Conservation (phyloP, 495 filamentous ascomycete species). For the Trichocladium antarcticum region DNA sequence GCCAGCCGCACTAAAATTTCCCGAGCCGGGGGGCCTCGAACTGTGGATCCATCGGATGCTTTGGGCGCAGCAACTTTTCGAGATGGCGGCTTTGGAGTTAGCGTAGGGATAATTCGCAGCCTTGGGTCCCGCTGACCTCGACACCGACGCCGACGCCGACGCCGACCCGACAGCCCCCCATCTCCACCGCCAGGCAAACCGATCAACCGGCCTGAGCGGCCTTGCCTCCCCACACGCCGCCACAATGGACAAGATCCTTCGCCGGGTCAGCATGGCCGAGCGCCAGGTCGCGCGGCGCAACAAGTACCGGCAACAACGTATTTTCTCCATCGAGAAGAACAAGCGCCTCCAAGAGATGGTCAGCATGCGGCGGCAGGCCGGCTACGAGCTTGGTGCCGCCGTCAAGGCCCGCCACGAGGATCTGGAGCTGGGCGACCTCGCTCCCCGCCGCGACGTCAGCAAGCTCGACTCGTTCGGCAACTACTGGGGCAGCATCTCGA, state of each 20-base stretch:
- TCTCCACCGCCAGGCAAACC: background rate
- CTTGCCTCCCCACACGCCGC: background rate
- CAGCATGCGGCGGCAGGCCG: background rate
- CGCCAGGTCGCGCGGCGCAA: conserved; percentile 46
- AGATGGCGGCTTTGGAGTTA: conserved; percentile 1
- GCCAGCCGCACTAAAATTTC: conserved; percentile 10
- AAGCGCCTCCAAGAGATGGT: conserved; percentile 17
- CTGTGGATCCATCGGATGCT: conserved; percentile 1
- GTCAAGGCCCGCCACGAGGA: conserved; percentile 46
- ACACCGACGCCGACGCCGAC: background rate
- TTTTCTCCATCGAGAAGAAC: conserved; percentile 28
- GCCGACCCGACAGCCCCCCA: background rate
- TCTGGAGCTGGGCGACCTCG: conserved; percentile 62
- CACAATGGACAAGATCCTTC: conserved; percentile 66
- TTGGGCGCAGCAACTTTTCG: conserved; percentile 12
- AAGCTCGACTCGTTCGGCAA: conserved; percentile 27
- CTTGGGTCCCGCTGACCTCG: background rate
- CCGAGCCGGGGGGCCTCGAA: background rate
- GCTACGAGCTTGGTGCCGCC: conserved; percentile 18
- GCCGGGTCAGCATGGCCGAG: conserved; percentile 54
- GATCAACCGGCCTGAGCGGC: background rate
- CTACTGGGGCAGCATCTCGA: conserved; percentile 20
- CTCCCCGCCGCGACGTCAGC: conserved; percentile 58
- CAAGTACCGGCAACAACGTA: conserved; percentile 27
- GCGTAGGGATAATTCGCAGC: no score